Evolutionary conservation across 306 rosid species (phyloP).

Genomic region (Cucumis cinereus): DNA sequence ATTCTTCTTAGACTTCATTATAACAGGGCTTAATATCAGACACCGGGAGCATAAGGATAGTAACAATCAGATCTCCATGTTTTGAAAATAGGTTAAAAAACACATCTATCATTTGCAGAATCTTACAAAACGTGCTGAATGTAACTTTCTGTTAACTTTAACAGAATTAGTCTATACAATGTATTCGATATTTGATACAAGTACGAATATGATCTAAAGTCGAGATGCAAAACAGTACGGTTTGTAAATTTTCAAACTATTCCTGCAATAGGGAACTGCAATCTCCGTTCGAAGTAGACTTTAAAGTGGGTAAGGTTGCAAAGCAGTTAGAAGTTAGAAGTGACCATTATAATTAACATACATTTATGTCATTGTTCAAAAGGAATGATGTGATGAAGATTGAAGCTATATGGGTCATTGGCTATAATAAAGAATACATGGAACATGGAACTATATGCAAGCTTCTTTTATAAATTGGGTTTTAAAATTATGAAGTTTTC

Average conservation of each 20-base stretch:
- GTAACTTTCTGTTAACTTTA: background rate
- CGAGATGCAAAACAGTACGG: background rate
- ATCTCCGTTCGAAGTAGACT: background rate
- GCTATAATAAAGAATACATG: background rate
- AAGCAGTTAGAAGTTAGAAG: background rate
- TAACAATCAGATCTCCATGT: background rate
- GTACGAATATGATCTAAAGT: background rate
- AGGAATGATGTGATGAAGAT: background rate
- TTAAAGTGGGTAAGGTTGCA: background rate
- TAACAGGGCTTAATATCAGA: background rate
- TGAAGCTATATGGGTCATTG: background rate
- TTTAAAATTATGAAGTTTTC: background rate
- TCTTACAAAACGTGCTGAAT: background rate
- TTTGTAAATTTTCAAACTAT: background rate
- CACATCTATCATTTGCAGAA: background rate
- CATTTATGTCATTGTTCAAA: background rate
- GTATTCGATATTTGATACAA: background rate
- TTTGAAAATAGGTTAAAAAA: background rate
- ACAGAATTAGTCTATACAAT: background rate
- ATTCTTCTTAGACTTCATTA: background rate
- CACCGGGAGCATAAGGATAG: background rate
- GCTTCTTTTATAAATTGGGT: background rate
- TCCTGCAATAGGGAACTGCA: background rate
- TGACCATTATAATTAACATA: background rate
- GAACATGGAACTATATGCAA: background rate